Evolutionary conservation across 306 rosid species (phyloP), one percentile per base, ranked within the genome.

Genomic region (Inga leiocalycina): DNA sequence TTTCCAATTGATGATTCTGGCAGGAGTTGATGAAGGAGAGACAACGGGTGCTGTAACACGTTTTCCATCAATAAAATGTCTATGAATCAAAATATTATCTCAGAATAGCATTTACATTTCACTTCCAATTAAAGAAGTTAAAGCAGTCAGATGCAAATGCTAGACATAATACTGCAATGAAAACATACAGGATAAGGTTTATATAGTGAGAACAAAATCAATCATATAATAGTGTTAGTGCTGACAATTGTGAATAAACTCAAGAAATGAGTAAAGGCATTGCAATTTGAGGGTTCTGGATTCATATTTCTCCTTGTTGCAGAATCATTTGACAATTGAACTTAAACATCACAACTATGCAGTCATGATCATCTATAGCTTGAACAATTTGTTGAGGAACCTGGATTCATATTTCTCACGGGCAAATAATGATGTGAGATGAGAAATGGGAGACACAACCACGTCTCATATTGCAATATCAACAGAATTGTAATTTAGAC

Each of bases 11-110:
- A 78, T 80, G 67, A 78, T 84, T 77, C 89, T 44, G 20, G 94
- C 83, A 88, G 91, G 90, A 76, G 94, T 82, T 74, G 89, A 65
- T 24, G 79, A 82, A 51, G 93, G 94, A 86, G 97, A 83, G 82
- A 89, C 86, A 77, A 68, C 84, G 75, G 91, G 92, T 65, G 81
- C 98, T 93, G 91, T 85, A 88, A 44, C 84, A 86, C 74, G 67
- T 76, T 72, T 68, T 46, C 56, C 41, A 45, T 56, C 74, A 74
- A 74, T 27, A 73, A 83, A 84, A 48, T 74, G 61, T 65, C 74
- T 46, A 69, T 59, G 34, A 85, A 32, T 80, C 35, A 77, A 67
- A 83, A 52, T 79, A 56, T 71, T 27, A 76, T 71, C 56, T 19
- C 17, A 69, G 43, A 74, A 35, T 15, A 68, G 74, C 76, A 77